Evolutionary conservation across 768 basidiomycete genomes (phyloP).

Genomic region (Russula lepida): DNA sequence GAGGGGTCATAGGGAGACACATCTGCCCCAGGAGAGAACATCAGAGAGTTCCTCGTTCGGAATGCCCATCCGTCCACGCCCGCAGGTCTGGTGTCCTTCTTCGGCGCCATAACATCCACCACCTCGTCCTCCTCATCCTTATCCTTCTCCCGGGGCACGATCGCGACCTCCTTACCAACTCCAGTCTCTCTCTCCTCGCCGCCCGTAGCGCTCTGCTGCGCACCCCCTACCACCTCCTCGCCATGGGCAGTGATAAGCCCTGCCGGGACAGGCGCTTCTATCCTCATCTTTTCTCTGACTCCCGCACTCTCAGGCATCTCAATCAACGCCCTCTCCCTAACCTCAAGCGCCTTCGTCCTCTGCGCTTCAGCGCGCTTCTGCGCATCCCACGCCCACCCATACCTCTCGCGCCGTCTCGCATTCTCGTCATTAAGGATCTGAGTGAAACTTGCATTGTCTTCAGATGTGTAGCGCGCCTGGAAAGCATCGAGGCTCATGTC

Average conservation of each 20-base stretch:
- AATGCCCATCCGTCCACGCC: slow-evolving; percentile 79
- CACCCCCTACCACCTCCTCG: slow-evolving; percentile 12
- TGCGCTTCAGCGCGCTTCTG: slow-evolving; percentile 71
- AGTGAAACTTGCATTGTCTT: slow-evolving; percentile 96
- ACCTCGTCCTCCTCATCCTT: slow-evolving; percentile 22
- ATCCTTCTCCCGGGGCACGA: slow-evolving; percentile 17
- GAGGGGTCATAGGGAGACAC: slow-evolving; percentile 60
- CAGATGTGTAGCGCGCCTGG: slow-evolving; percentile 88
- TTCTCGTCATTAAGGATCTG: slow-evolving; percentile 90
- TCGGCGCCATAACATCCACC: slow-evolving; percentile 75
- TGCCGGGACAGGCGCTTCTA: slow-evolving; percentile 48
- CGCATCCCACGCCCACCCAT: slow-evolving; percentile 92
- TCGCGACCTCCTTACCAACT: slow-evolving; percentile 23
- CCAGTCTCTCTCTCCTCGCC: slow-evolving; percentile 23
- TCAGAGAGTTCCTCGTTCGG: slow-evolving; percentile 87
- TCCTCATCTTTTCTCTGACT: slow-evolving; percentile 56
- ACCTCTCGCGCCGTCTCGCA: slow-evolving; percentile 64
- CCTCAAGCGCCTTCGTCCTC: slow-evolving; percentile 56
- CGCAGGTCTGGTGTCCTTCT: slow-evolving; percentile 61
- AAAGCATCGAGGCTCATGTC: slow-evolving; percentile 73
- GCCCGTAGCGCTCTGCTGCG: slow-evolving; percentile 25
- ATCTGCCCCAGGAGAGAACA: slow-evolving; percentile 93
- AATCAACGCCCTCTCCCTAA: slow-evolving; percentile 61
- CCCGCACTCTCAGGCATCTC: slow-evolving; percentile 43
- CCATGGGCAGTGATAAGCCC: slow-evolving; percentile 42